Evolutionary conservation across 495 filamentous ascomycete species (phyloP), one percentile per base, ranked within the genome.

Genomic region (Aspergillus incahuasiensis): DNA sequence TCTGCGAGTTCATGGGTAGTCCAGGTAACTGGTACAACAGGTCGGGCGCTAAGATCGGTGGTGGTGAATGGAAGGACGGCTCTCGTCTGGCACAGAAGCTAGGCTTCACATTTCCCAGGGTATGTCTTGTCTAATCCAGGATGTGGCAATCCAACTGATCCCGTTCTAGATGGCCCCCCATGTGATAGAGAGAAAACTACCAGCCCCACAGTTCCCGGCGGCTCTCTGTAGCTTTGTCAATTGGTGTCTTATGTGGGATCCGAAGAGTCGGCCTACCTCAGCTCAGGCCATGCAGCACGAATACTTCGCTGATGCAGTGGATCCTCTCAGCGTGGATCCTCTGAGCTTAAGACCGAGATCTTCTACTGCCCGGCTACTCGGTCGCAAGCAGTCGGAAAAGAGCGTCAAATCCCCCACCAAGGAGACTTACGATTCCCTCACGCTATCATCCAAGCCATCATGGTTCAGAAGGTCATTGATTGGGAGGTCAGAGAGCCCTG

Each of bases 231-330:
- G 91, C 25, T 97, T 99, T 64, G 95, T 99, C 46, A 97, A 95
- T 1, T 96, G 91, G 92, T 99, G 95, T 74, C 72, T 99, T 56
- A 96, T 97, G 94, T 99, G 95, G 95, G 95, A 99, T 72, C 95
- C 95, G 15, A 92, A 91, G 74, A 85, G 75, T 68, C 80, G 95
- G 53, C 95, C 95, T 46, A 99, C 95, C n/a, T 96, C 92, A 30
- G 84, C 86, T 0, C 92, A 97, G 70, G 92, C 95, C 9, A 71
- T 97, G 62, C 86, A 85, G 30, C 95, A 97, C 65, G 92, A 97
- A 60, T 99, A 91, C 71, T 99, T 99, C 66, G 75, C 80, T n/a
- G 95, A 97, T 74, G 95, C 95, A 1, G 82, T 94, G 22, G 95
- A 99, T 68, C 95, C 95, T 19, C 66, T 97, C 22, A 79, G 32